Evolutionary conservation across 2,329 filamentous ascomycete genomes (phyloP), one percentile per base, ranked within the genome.

Genomic region (Penicillium vulpinum): DNA sequence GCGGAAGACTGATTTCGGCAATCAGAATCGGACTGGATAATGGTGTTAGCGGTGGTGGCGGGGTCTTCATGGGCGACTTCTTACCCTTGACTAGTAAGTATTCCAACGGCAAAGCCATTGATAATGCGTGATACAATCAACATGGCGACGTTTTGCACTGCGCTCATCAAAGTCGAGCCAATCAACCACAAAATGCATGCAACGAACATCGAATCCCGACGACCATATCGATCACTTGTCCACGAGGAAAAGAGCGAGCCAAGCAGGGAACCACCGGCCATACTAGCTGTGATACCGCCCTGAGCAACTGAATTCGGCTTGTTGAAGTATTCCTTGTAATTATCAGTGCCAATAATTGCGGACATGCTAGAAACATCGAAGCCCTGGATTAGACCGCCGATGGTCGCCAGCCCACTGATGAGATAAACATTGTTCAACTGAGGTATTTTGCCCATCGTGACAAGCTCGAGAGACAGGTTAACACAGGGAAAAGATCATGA

Each of bases 31-130:
- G 61, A 26, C 57, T 58, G 18, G 16, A 21, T n/a, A 33, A 47
- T 21, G 9, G 44, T 24, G 31, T 39, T 28, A 54, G 39, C 11
- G 24, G 51, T 15, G 28, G 36, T 46, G 31, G 38, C 18, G 38
- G 31, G n/a, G 11, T 28, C 15, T 33, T 2, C 16, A 31, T 9
- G 38, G 18, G 5, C 1, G 3, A 38, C 5, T 26, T 38, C 38
- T 52, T 81, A 0, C 3, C 88, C 86, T 64, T 88, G 77, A 11
- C 86, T 84, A 18, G 86, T 88, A 60, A 84, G 84, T 62, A 91
- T 89, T 56, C 88, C 89, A 47, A 90, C 86, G 54, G 85, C 85
- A 60, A 90, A 70, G 26, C 88, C 88, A 58, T 87, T 85, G 67
- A 91, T 81, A 56, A 86, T 76, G 50, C 88, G 84, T 2, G 88